Conservation (phyloP, 1,284 basidiomycete species). For the Cystobasidium sp. region DNA sequence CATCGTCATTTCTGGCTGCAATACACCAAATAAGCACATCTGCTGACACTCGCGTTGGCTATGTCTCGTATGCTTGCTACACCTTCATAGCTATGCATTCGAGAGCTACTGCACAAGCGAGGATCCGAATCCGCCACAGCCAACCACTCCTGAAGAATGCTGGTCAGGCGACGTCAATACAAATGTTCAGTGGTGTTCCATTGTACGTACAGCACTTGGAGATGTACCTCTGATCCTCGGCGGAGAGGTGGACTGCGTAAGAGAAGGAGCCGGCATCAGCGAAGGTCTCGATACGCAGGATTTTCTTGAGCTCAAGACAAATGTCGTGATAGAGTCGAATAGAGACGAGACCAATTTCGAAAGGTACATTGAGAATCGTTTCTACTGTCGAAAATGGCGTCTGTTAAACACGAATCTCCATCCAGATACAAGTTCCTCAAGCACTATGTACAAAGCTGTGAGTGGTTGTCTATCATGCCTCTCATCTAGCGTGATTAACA, state of each 20-base stretch:
- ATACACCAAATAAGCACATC: not conserved
- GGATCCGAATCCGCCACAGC: constrained; percentile 47
- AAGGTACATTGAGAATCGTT: constrained; percentile 63
- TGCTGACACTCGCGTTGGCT: not conserved
- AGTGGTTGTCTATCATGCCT: constrained; percentile 52
- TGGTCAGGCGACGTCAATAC: constrained; percentile 91
- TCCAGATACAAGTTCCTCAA: constrained; percentile 76
- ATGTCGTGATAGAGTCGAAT: constrained; percentile 71
- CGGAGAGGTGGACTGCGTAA: constrained; percentile 92
- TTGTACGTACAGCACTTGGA: constrained; percentile 87
- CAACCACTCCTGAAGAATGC: constrained; percentile 58
- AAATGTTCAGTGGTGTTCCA: constrained; percentile 93
- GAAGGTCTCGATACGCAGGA: constrained; percentile 24
- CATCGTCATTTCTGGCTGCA: not conserved
- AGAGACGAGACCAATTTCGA: constrained; percentile 78
- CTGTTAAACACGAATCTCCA: too few relatives aligned
- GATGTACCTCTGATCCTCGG: constrained; percentile 81
- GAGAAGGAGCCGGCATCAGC: constrained; percentile 28
- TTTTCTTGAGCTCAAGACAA: constrained; percentile 93
- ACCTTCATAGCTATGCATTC: constrained; percentile 73
- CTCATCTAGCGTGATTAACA: not conserved
- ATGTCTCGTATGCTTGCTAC: not conserved
- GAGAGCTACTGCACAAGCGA: constrained; percentile 79
- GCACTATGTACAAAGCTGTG: constrained; percentile 95
- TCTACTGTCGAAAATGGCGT: too few relatives aligned